A percentile compares a stretch with the other conserved stretches of the same genome.
Conservation (phyloP, 768 basidiomycete genomes). For the Inosperma sp. region DNA sequence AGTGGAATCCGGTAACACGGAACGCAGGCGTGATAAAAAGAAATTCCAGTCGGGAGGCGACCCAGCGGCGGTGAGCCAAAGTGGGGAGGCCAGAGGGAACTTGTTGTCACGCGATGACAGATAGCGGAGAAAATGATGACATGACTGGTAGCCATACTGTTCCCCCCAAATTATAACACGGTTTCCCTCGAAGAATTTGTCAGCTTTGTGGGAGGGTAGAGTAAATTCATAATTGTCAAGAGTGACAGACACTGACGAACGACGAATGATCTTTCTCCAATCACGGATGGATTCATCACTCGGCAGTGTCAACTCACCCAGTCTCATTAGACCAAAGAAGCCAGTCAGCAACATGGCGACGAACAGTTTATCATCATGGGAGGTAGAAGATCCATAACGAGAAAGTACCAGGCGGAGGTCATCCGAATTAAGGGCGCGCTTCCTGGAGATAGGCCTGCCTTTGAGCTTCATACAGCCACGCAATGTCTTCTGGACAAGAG, state of each 20-base stretch:
- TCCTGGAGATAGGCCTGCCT: neutral
- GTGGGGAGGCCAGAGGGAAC: neutral
- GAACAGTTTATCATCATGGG: neutral
- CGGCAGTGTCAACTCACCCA: neutral
- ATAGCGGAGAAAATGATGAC: neutral
- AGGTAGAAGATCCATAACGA: neutral
- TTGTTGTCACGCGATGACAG: neutral
- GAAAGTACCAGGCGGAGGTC: neutral
- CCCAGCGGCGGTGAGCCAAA: constrained; percentile 10
- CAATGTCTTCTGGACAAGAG: neutral
- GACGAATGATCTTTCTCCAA: neutral
- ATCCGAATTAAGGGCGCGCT: neutral
- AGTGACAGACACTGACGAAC: neutral
- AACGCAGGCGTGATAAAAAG: constrained; percentile 6
- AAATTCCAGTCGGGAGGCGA: constrained; percentile 8
- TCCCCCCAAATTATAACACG: neutral
- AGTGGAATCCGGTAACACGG: neutral
- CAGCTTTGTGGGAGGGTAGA: constrained; percentile 20
- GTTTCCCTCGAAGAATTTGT: constrained; percentile 21
- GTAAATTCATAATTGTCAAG: neutral
- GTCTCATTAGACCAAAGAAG: neutral
- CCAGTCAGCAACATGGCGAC: neutral
- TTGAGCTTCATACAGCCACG: neutral
- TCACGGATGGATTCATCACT: neutral
- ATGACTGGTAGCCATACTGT: neutral